phyloP scores from a whole-genome alignment of 306 rosid species.

The Rosa multiflora region DNA sequence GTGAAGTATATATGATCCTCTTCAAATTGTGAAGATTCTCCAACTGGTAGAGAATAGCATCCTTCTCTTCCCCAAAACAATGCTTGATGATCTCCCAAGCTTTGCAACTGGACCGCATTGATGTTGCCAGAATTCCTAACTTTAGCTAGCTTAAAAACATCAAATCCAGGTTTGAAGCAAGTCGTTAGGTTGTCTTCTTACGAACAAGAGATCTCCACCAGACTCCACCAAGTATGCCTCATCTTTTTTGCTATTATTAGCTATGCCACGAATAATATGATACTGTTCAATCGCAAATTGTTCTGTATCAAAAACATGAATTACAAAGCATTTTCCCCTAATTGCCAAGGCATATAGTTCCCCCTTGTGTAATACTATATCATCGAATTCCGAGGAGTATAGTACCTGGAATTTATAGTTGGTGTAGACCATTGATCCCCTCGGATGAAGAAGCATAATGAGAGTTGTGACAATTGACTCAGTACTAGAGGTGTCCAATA shows the following conservation, averaged over 20 bases:
- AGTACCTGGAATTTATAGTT: not conserved
- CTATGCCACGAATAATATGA: not conserved
- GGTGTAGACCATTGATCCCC: not conserved
- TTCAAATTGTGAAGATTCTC: not conserved
- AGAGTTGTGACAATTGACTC: not conserved
- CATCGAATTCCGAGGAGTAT: not conserved
- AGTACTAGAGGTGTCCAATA: not conserved
- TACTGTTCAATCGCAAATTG: not conserved
- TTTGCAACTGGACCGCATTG: not conserved
- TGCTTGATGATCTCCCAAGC: not conserved
- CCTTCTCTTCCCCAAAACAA: not conserved
- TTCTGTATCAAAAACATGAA: not conserved
- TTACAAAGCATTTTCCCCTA: not conserved
- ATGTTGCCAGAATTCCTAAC: not conserved
- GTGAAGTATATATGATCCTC: not conserved
- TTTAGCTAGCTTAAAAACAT: not conserved
- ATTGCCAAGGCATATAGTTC: not conserved
- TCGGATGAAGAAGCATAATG: not conserved
- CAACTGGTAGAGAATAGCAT: not conserved
- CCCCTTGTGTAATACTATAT: not conserved
- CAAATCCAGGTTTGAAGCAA: not conserved
- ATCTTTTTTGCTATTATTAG: not conserved
- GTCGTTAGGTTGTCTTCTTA: not conserved
- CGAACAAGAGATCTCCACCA: not conserved
- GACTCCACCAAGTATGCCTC: not conserved